A percentile compares a stretch with the other conserved stretches of the same genome.
These are phyloP conservation scores for Eucalyptus erythrocorys DNA, from an alignment of 345 rosid genomes.

Conservation along the genomic window DNA sequence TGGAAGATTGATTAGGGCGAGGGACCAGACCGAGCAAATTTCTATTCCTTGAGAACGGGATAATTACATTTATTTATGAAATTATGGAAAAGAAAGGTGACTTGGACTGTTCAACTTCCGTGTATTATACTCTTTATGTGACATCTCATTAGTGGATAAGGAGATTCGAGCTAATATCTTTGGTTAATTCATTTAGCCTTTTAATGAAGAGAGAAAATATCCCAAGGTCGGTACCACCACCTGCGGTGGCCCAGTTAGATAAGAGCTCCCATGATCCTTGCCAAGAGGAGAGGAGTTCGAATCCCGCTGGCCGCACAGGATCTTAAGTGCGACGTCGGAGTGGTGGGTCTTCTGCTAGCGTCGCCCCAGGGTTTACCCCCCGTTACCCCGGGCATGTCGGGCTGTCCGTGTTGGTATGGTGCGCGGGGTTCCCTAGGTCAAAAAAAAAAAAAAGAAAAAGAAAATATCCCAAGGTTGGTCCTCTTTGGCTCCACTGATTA, in stretches of 20 bases:
- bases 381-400: too few species aligned
- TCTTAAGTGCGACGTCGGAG: too few species aligned
- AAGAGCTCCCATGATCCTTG: too few species aligned
- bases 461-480: not conserved
- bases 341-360: too few species aligned
- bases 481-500: not conserved
- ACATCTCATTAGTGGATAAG: not conserved
- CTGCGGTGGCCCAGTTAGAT: too few species aligned
- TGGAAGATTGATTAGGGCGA: not conserved
- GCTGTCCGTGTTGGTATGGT: too few species aligned
- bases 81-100: not conserved
- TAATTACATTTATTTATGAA: not conserved
- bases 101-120: not conserved
- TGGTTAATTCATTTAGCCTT: not conserved
- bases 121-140: not conserved
- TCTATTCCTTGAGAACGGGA: not conserved
- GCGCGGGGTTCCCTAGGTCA: too few species aligned
- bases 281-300: too few species aligned
- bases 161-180: not conserved
- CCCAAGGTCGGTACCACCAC: too few species aligned
- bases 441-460: too few species aligned
- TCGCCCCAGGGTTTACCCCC: too few species aligned
- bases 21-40: not conserved
- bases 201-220: not conserved
- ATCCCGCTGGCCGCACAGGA: too few species aligned